A percentile compares a stretch with the other conserved stretches of the same genome.
Conservation (phyloP, 257 asterid species). For the Lavandula angustifolia region DNA sequence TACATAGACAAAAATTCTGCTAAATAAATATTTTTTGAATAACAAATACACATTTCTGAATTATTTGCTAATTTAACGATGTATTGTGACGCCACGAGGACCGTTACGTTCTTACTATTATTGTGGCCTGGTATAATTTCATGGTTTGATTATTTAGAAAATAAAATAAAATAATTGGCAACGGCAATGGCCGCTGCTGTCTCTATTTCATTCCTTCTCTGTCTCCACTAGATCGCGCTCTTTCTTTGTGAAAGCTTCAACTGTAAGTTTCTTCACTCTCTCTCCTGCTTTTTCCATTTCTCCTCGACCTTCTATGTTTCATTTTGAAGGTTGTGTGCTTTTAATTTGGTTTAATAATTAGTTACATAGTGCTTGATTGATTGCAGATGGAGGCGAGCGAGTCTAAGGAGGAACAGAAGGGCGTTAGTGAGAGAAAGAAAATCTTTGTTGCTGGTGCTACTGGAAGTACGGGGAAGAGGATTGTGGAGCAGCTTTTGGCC, state of each 20-base stretch:
- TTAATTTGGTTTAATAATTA: not conserved
- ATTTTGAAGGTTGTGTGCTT: not conserved
- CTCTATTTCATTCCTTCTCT: slow-evolving; percentile 38
- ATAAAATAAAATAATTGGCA: slow-evolving; percentile 10
- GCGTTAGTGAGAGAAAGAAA: slow-evolving; percentile 51
- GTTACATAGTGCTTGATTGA: slow-evolving; percentile 16
- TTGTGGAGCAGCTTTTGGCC: slow-evolving; percentile 86
- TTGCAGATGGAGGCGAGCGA: slow-evolving; percentile 71
- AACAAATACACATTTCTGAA: not conserved
- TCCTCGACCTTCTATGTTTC: slow-evolving; percentile 2
- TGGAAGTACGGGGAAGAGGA: slow-evolving; percentile 91
- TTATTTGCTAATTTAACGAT: not conserved
- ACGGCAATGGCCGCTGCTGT: slow-evolving; percentile 43
- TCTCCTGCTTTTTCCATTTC: slow-evolving; percentile 18
- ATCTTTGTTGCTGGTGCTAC: slow-evolving; percentile 93
- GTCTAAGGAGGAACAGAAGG: slow-evolving; percentile 49
- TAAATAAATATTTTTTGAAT: not conserved
- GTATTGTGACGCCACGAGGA: slow-evolving; percentile 25
- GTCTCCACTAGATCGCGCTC: slow-evolving; percentile 32
- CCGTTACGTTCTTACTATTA: not conserved
- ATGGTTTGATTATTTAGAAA: not conserved
- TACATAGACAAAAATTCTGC: too few relatives aligned
- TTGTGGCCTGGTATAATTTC: slow-evolving; percentile 42
- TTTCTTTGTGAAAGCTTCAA: slow-evolving; percentile 49
- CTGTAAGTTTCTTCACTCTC: slow-evolving; percentile 32